These are phyloP conservation scores for Agroathelia rolfsii DNA, from an alignment of 1,284 basidiomycete genomes.

Conservation along the genomic window DNA sequence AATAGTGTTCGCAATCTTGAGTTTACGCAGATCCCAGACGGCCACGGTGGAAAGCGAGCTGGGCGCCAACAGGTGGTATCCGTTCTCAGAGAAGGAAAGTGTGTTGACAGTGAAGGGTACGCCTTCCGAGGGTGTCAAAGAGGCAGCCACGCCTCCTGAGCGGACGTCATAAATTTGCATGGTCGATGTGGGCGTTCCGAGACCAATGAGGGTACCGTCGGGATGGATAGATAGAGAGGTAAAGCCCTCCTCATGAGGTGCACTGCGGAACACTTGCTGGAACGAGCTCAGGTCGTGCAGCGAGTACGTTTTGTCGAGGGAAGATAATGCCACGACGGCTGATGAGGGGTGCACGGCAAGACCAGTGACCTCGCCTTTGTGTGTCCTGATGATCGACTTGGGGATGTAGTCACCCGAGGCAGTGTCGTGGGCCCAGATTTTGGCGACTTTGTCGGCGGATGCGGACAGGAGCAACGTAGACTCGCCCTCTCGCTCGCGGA, in stretches of 20 bases:
- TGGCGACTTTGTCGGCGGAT: slow-evolving; percentile 88
- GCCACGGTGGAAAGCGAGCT: slow-evolving; percentile 70
- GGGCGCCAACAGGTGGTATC: slow-evolving; percentile 88
- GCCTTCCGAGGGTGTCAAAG: slow-evolving; percentile 56
- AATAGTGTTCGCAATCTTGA: slow-evolving; percentile 57
- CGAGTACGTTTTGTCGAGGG: slow-evolving; percentile 84
- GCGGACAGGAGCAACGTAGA: slow-evolving; percentile 71
- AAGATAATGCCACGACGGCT: slow-evolving; percentile 67
- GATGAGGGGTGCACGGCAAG: slow-evolving; percentile 84
- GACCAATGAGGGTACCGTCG: slow-evolving; percentile 80
- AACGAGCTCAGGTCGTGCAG: slow-evolving; percentile 76
- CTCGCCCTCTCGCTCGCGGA: slow-evolving; percentile 68
- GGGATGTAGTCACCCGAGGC: slow-evolving; percentile 75
- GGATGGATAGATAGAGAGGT: slow-evolving; percentile 82
- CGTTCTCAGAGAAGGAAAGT: slow-evolving; percentile 92
- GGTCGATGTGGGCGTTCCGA: slow-evolving; percentile 75
- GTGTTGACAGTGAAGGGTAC: slow-evolving; percentile 73
- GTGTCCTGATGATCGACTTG: slow-evolving; percentile 65
- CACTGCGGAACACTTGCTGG: slow-evolving; percentile 61
- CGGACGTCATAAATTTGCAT: slow-evolving; percentile 90
- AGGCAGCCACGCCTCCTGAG: slow-evolving; percentile 70
- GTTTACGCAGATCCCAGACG: slow-evolving; percentile 93
- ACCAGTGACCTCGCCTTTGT: slow-evolving; percentile 85
- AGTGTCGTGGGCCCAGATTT: slow-evolving; percentile 77
- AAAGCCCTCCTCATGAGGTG: slow-evolving; percentile 63